Base-by-base conservation (phyloP, 345 rosid genomes). In the Arabis alpina region DNA sequence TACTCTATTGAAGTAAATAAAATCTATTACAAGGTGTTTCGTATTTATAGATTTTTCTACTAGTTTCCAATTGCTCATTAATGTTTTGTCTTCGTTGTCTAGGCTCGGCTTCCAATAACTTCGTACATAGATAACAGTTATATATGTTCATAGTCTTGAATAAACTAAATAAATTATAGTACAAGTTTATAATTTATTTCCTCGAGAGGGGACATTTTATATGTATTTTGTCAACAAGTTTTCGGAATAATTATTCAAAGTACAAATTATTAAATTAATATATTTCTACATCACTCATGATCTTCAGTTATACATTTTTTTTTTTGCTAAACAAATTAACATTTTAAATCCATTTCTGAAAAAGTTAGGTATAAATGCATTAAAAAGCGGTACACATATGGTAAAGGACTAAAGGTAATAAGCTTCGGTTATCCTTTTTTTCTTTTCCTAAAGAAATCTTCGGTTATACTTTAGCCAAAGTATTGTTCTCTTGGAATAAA, bases 41-140 rank as follows among this genome's bases (percentile, higher is more conserved):
- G 44, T 55, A 68, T 47, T 30, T 68, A 34, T 47, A 57, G 56
- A 68, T 36, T 34, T 14, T 54, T 68, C 54, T 57, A 48, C 39
- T 7, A 30, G 11, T 13, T 57, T 47, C 39, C 28, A 28, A 41
- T 16, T 30, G 63, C 44, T 67, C 44, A 67, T 55, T 54, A 55
- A 44, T 67, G 54, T 55, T 55, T 45, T 16, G 6, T 34, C 23
- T 54, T 34, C 23, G 54, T 5, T 54, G 55, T 45, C 55, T 68
- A 55, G 63, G 72, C 73, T 45, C 72, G 64, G 24, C 27, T 13
- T 56, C 39, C 64, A 56, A 55, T 56, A 44, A 10, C 42, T 34
- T 55, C 25, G 55, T 56, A 55, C 55, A 34, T 68, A 24, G 36
- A 47, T 68, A 54, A 43, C 23, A 66, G 41, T 27, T 66, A 28